phyloP scores from a whole-genome alignment of 2,329 filamentous ascomycete species.

The Trichoderma sp. region DNA sequence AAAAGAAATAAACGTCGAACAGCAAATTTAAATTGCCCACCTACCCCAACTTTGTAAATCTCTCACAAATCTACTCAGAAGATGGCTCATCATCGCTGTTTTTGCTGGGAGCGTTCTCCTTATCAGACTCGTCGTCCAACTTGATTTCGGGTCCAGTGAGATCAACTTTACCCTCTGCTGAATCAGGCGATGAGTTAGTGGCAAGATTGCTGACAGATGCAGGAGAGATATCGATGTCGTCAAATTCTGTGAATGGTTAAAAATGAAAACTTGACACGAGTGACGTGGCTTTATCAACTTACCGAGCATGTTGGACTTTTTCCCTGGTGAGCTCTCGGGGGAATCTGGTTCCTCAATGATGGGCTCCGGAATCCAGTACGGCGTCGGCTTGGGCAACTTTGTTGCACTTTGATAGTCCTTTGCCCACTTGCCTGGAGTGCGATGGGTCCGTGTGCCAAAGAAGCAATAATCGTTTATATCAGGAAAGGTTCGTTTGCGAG shows the following conservation, averaged over 20 bases:
- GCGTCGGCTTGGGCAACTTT: neutral
- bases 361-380: constrained; percentile 29
- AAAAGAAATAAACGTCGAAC: neutral
- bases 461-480: constrained; percentile 11
- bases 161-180: neutral
- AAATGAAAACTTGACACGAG: neutral
- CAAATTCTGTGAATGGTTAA: constrained; percentile 24
- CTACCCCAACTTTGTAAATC: neutral
- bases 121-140: constrained; percentile 8
- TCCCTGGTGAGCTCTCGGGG: constrained; percentile 26
- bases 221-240: neutral
- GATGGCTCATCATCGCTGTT: neutral
- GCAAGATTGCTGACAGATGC: neutral
- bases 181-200: constrained; percentile 11
- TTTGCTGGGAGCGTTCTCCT: constrained; percentile 3
- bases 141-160: neutral
- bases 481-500: constrained; percentile 25
- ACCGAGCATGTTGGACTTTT: constrained; percentile 32
- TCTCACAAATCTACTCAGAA: neutral
- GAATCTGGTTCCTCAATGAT: constrained; percentile 37
- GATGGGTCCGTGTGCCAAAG: neutral
- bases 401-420: neutral
- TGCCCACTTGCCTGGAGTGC: constrained; percentile 11
- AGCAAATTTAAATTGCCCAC: neutral
- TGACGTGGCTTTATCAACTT: neutral